Percentiles rank a stretch among this genome's conserved stretches.
Evolutionary conservation across 78 protist genomes (phyloP).

Genomic region (Diacronema lutheri): DNA sequence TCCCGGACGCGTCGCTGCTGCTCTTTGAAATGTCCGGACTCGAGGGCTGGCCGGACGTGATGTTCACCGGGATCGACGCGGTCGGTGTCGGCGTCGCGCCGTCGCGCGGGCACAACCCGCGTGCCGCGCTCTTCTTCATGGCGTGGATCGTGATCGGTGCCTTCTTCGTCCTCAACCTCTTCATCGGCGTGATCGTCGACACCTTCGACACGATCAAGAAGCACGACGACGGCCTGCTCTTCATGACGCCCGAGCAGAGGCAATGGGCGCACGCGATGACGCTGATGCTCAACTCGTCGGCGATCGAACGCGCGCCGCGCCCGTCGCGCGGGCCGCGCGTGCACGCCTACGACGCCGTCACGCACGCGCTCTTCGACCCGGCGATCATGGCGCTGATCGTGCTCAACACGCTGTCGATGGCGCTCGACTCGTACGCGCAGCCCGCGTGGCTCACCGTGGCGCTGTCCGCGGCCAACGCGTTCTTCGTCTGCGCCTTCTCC

Average conservation of each 20-base stretch:
- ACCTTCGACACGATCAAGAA: not conserved
- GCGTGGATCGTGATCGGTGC: conserved; percentile 31
- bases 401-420: conserved; percentile 24
- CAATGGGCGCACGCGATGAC: not conserved
- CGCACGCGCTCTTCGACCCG: not conserved
- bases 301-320: not conserved
- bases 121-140: conserved; percentile 1
- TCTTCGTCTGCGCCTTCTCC: not conserved
- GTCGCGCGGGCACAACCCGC: not conserved
- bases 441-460: not conserved
- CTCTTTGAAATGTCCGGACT: conserved; percentile 14
- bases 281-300: no score
- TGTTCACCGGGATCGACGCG: conserved; percentile 1
- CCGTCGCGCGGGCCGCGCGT: not conserved
- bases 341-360: not conserved
- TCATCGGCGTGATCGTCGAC: conserved; percentile 8
- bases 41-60: conserved; percentile 32
- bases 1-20: not conserved
- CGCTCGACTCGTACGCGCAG: conserved; percentile 3
- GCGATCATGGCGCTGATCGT: not conserved
- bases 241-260: not conserved
- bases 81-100: conserved; percentile 21
- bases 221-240: not conserved
- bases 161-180: conserved; percentile 38
- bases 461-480: not conserved